A percentile compares a stretch with the other conserved stretches of the same genome.
These are phyloP conservation scores for Bacterosira constricta DNA, from an alignment of 108 stramenopile species.

Conservation along the genomic window DNA sequence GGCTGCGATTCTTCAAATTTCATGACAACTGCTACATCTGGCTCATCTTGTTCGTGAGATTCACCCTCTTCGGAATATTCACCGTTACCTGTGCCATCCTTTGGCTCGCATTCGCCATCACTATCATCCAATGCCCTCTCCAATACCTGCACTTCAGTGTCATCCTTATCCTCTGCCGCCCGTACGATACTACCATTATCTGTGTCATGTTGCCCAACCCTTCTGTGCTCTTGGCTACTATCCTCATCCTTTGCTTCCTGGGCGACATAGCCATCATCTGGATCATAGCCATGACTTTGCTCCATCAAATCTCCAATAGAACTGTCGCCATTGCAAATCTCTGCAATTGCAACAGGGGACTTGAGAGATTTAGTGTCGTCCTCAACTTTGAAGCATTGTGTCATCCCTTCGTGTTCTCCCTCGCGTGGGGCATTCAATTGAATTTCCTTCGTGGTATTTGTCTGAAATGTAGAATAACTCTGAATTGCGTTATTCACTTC, in stretches of 20 bases:
- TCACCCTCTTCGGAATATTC: too few species aligned
- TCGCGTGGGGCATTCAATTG: too few species aligned
- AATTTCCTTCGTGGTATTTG: too few species aligned
- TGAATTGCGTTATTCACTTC: too few species aligned
- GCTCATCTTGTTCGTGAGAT: background rate
- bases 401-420: too few species aligned
- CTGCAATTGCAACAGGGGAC: too few species aligned
- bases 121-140: background rate
- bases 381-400: too few species aligned
- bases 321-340: background rate
- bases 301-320: background rate
- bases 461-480: too few species aligned
- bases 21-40: background rate
- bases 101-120: too few species aligned
- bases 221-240: background rate
- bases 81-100: too few species aligned
- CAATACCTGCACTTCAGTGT: background rate
- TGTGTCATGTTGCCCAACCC: background rate
- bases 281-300: background rate
- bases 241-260: constrained; percentile 13
- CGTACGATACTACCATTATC: background rate
- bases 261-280: background rate
- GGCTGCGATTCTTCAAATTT: background rate
- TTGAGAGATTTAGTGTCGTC: too few species aligned
- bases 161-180: background rate